Evolutionary conservation across 2,329 filamentous ascomycete species (phyloP).

Genomic region (Arachnomyces sp.): DNA sequence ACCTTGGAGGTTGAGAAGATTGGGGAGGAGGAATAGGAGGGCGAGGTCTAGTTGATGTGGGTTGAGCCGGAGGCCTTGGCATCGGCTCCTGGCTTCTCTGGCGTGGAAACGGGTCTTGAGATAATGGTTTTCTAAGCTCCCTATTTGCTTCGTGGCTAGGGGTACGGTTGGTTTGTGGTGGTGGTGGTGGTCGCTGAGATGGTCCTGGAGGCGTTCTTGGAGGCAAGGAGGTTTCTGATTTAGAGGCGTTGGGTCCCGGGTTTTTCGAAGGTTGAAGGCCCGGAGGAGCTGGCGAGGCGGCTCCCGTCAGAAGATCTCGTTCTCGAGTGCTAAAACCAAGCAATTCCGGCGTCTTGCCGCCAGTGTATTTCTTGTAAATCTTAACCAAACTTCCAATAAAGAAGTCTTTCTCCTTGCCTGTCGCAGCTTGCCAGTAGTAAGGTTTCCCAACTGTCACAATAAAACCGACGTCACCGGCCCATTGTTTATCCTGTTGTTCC

Average conservation of each 20-base stretch:
- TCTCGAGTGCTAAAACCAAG: slow-evolving; percentile 76
- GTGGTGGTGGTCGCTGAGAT: slow-evolving; percentile 20
- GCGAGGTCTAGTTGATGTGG: slow-evolving; percentile 26
- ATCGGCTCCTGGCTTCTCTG: slow-evolving; percentile 36
- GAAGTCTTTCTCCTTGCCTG: slow-evolving; percentile 94
- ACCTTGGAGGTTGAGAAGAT: slow-evolving; percentile 16
- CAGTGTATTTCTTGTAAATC: slow-evolving; percentile 94
- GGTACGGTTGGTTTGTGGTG: slow-evolving; percentile 24
- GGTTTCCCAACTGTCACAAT: slow-evolving; percentile 83
- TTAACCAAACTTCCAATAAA: slow-evolving; percentile 95
- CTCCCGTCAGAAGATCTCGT: slow-evolving; percentile 64
- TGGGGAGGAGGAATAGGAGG: slow-evolving; percentile 23
- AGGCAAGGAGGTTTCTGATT: slow-evolving; percentile 17
- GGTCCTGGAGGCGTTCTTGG: slow-evolving; percentile 22
- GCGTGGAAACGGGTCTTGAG: slow-evolving; percentile 31
- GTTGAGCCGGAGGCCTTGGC: slow-evolving; percentile 27
- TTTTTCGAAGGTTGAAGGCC: slow-evolving; percentile 16
- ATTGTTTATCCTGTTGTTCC: slow-evolving; percentile 58
- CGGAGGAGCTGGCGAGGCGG: slow-evolving; percentile 17
- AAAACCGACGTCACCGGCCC: slow-evolving; percentile 80
- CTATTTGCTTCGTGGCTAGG: slow-evolving; percentile 31
- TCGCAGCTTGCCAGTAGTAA: slow-evolving; percentile 94
- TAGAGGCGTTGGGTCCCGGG: slow-evolving; percentile 16
- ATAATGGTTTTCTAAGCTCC: slow-evolving; percentile 23
- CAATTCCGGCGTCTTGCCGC: slow-evolving; percentile 70